Evolutionary conservation across 768 basidiomycete genomes (phyloP).

Genomic region (Hemileccinum rubropunctum): DNA sequence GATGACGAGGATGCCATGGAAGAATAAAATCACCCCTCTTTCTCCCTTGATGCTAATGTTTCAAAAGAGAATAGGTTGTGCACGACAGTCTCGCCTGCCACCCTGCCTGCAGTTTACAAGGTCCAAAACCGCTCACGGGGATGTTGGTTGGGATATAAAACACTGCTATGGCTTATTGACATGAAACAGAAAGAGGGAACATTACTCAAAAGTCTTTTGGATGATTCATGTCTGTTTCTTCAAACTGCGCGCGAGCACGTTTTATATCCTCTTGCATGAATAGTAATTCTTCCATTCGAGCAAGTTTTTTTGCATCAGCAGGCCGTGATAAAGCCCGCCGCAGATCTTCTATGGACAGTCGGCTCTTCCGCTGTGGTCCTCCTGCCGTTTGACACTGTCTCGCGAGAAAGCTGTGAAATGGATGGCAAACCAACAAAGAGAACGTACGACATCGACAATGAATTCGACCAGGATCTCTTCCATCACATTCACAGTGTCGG

Average conservation of each 20-base stretch:
- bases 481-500: slow-evolving; percentile 88
- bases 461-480: slow-evolving; percentile 92
- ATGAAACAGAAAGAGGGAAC: background rate
- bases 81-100: background rate
- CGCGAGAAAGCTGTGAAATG: slow-evolving; percentile 7
- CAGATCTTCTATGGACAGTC: slow-evolving; percentile 85
- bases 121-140: background rate
- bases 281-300: slow-evolving; percentile 86
- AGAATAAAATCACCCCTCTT: too few species aligned
- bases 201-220: slow-evolving; percentile 43
- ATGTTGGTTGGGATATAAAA: slow-evolving; percentile 3
- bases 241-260: slow-evolving; percentile 78
- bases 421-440: slow-evolving; percentile 5
- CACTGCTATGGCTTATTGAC: too few species aligned
- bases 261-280: slow-evolving; percentile 96
- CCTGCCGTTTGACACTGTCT: slow-evolving; percentile 71
- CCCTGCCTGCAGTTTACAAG: background rate
- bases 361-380: slow-evolving; percentile 63
- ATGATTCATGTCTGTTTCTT: slow-evolving; percentile 48
- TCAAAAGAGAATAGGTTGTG: background rate
- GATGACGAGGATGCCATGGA: slow-evolving; percentile 62
- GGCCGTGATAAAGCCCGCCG: slow-evolving; percentile 75
- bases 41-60: background rate
- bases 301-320: slow-evolving; percentile 90
- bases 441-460: slow-evolving; percentile 82